phyloP scores from a whole-genome alignment of 75 land plant genomes.

The Cryptomeria japonica region DNA sequence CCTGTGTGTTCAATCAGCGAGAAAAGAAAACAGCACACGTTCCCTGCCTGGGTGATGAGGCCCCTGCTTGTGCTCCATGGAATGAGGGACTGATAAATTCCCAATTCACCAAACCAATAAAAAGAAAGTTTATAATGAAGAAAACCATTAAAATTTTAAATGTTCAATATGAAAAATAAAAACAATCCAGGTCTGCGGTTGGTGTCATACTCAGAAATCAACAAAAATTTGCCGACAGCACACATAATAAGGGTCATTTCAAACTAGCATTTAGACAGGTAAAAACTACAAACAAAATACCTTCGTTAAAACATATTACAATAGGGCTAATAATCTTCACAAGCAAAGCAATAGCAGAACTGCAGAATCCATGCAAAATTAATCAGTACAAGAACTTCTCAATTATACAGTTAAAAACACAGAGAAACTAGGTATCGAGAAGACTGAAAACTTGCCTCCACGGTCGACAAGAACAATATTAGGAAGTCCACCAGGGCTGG shows the following conservation, averaged over 20 bases:
- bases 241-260: not conserved
- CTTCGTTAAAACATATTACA: not conserved
- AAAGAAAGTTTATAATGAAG: not conserved
- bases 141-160: not conserved
- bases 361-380: not conserved
- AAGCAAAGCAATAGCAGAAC: not conserved
- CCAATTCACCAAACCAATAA: no score
- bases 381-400: conserved; percentile 15
- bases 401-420: not conserved
- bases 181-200: not conserved
- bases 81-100: no score
- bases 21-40: no score
- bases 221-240: not conserved
- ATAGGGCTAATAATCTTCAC: not conserved
- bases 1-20: no score
- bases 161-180: not conserved
- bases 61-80: no score
- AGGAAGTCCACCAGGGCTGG: conserved; percentile 65
- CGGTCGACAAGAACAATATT: conserved; percentile 70
- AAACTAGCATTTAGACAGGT: not conserved
- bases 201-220: not conserved
- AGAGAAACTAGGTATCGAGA: conserved; percentile 1
- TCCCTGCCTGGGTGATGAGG: no score
- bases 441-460: conserved; percentile 58
- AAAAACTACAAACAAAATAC: no score